phyloP scores from a whole-genome alignment of 768 basidiomycete genomes.

The Lactifluus echinatus region DNA sequence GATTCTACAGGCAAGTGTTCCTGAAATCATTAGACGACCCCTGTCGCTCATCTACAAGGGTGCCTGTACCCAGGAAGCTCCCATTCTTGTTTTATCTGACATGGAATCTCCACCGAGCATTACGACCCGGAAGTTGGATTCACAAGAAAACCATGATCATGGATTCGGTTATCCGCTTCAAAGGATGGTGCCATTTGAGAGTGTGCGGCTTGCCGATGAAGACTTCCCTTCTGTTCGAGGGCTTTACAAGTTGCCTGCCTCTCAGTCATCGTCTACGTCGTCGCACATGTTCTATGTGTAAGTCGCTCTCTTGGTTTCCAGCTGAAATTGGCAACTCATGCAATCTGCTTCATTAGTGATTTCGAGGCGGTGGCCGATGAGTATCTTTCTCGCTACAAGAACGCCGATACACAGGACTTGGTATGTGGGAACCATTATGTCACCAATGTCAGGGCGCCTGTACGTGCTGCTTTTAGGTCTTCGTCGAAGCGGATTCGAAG shows the following conservation, averaged over 20 bases:
- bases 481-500: conserved; percentile 8
- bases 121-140: not conserved
- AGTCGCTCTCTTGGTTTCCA: not conserved
- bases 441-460: not conserved
- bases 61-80: not conserved
- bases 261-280: conserved; percentile 14
- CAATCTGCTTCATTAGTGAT: not conserved
- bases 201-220: not conserved
- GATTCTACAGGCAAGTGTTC: not conserved
- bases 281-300: conserved; percentile 16
- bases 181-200: conserved; percentile 17
- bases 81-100: not conserved
- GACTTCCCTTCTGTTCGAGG: not conserved
- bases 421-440: not conserved
- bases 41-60: no score
- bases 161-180: conserved; percentile 16
- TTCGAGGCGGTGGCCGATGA: conserved; percentile 19
- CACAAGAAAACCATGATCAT: not conserved
- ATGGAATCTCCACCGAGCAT: not conserved
- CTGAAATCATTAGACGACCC: no score
- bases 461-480: not conserved
- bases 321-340: not conserved
- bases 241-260: conserved; percentile 10
- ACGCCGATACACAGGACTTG: conserved; percentile 2
- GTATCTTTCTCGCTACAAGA: conserved; percentile 12